Evolutionary conservation across 768 basidiomycete genomes (phyloP), one percentile per base, ranked within the genome.

Genomic region (Pleurotus eryngii): DNA sequence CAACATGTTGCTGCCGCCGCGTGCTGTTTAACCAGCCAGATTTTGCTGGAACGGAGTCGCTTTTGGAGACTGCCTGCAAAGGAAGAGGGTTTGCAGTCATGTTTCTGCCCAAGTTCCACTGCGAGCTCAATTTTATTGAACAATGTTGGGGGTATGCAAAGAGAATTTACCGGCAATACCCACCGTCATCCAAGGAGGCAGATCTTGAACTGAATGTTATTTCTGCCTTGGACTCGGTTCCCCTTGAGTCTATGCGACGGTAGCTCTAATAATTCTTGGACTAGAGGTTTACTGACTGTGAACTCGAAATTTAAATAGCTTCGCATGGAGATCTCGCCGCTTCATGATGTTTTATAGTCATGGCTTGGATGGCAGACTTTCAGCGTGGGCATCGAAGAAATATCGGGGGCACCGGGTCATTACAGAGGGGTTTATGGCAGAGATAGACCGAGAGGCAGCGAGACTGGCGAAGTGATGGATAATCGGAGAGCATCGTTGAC

Each of bases 61-160:
- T 60, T 14, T 27, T 68, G 1, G 51, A 64, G 26, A 57, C 38
- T 5, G 35, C 24, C 3, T 51, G 40, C 22, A 37, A 59, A 27
- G 59, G 18, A 11, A 59, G 55, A 14, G 63, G 64, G 14, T 57
- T 63, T 47, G 42, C 50, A 26, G 60, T 63, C 11, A 12, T 66
- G 9, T 70, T 67, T 59, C 57, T 69, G 4, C 69, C 70, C 11
- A 65, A 74, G 43, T 73, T 70, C 51, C 72, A 74, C 55, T 73
- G 67, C 49, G 67, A 74, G 61, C 63, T 74, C 20, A 73, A 75
- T 48, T 72, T 70, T 42, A 75, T 76, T 62, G 71, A 75, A 58
- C 68, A 70, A 48, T 68, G 64, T 46, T 73, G 71, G 71, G 74
- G 73, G 4, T 63, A 61, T 57, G 63, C 69, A 18, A 74, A 74